These are phyloP conservation scores for Phaeosphaeria sp. DNA, from an alignment of 2,329 filamentous ascomycete species.

Conservation along the genomic window DNA sequence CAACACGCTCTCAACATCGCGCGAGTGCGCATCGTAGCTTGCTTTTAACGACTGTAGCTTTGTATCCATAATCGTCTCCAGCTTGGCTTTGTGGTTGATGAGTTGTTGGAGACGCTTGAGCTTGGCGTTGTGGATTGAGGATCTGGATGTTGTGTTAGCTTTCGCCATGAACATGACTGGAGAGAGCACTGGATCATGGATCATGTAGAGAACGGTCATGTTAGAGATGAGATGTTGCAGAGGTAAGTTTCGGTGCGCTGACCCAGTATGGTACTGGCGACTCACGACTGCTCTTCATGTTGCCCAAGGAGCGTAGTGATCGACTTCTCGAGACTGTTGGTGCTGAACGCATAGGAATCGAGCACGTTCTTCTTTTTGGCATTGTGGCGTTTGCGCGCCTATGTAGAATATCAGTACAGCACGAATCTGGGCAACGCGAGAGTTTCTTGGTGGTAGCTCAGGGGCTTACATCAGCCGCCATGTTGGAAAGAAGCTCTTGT, in stretches of 20 bases:
- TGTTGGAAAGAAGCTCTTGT: slow-evolving; percentile 25
- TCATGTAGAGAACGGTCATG: neutral
- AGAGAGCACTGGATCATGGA: too few relatives aligned
- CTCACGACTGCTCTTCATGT: slow-evolving; percentile 38
- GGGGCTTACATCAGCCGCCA: slow-evolving; percentile 31
- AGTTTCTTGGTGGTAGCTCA: neutral
- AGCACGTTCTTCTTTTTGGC: slow-evolving; percentile 24
- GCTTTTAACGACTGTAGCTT: slow-evolving; percentile 22
- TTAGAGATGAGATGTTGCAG: neutral
- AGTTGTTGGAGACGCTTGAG: slow-evolving; percentile 31
- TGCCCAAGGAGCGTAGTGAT: slow-evolving; percentile 33
- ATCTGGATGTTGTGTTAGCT: slow-evolving; percentile 18
- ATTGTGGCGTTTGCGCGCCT: slow-evolving; percentile 38
- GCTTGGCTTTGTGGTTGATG: slow-evolving; percentile 25
- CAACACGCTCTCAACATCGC: slow-evolving; percentile 29
- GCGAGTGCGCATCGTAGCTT: slow-evolving; percentile 28
- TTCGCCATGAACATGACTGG: too few relatives aligned
- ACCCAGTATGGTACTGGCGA: slow-evolving; percentile 1
- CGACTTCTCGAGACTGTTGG: slow-evolving; percentile 12
- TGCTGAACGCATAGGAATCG: slow-evolving; percentile 23
- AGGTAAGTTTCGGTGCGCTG: neutral
- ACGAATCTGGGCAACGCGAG: neutral
- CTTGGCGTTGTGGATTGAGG: slow-evolving; percentile 27
- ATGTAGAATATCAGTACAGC: slow-evolving; percentile 1
- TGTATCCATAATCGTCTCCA: slow-evolving; percentile 33